Conservation (phyloP, 305 asterid species). For the Solanum chacoense region DNA sequence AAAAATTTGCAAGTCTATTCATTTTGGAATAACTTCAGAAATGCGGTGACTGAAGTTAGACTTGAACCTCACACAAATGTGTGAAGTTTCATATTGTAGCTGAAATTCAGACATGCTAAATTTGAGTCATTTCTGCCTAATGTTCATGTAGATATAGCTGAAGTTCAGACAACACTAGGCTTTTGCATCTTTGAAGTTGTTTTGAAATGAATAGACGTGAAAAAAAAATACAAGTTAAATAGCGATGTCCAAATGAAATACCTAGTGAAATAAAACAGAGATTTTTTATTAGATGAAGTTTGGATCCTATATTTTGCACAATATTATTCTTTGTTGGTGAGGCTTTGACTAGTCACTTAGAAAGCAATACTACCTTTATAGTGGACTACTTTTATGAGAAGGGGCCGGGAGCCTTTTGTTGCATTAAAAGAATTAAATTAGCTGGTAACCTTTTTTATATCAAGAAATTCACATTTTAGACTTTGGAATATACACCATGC, state of each 20-base stretch:
- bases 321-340: neutral
- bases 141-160: neutral
- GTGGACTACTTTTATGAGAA: conserved; percentile 23
- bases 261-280: neutral
- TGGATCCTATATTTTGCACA: neutral
- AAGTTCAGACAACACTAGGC: neutral
- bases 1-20: neutral
- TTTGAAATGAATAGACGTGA: neutral
- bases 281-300: neutral
- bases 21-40: neutral
- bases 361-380: conserved; percentile 34
- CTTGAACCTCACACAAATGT: neutral
- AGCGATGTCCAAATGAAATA: neutral
- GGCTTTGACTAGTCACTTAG: conserved; percentile 31
- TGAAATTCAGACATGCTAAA: neutral
- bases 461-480: conserved; percentile 14
- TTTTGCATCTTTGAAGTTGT: neutral
- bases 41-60: neutral
- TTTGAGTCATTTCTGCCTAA: neutral
- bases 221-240: neutral
- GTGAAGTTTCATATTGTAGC: neutral
- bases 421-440: conserved; percentile 64
- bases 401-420: conserved; percentile 15
- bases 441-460: conserved; percentile 31
- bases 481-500: conserved; percentile 15